phyloP scores from a whole-genome alignment of 768 basidiomycete genomes.

The Calocera viscosa region DNA sequence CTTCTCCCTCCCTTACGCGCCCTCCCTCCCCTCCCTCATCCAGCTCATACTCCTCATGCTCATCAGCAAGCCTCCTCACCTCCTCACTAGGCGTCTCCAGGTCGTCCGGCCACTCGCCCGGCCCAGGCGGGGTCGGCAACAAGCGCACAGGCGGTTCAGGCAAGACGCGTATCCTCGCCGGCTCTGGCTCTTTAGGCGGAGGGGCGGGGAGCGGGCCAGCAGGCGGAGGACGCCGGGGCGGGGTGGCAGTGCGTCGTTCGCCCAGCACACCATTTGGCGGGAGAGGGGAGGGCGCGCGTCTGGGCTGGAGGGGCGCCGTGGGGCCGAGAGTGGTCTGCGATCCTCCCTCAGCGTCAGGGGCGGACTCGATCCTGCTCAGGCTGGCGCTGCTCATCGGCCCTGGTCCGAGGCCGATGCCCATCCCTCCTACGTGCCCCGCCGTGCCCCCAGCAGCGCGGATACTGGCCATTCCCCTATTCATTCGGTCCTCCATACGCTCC shows the following conservation, averaged over 20 bases:
- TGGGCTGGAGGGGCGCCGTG: not conserved
- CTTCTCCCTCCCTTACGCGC: not conserved
- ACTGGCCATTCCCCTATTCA: not conserved
- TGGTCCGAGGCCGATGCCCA: not conserved
- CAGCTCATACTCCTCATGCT: not conserved
- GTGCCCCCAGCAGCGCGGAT: not conserved
- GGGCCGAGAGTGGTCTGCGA: not conserved
- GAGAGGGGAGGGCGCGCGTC: not conserved
- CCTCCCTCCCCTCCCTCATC: not conserved
- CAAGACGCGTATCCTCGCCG: not conserved
- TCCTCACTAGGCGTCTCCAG: not conserved
- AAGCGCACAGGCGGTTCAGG: constrained; percentile 1
- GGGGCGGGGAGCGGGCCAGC: not conserved
- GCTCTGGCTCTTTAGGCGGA: not conserved
- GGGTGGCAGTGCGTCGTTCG: not conserved
- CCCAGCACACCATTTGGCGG: not conserved
- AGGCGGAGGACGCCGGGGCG: not conserved
- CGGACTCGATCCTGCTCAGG: not conserved
- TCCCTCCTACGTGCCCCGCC: not conserved
- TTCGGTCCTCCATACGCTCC: not conserved
- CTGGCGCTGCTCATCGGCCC: not conserved
- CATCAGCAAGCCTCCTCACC: not conserved
- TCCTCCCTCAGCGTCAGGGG: not conserved
- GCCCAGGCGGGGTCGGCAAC: not conserved
- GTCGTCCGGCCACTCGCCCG: not conserved